Evolutionary conservation across 768 basidiomycete species (phyloP), one percentile per base, ranked within the genome.

Genomic region (Podaxis sp.): DNA sequence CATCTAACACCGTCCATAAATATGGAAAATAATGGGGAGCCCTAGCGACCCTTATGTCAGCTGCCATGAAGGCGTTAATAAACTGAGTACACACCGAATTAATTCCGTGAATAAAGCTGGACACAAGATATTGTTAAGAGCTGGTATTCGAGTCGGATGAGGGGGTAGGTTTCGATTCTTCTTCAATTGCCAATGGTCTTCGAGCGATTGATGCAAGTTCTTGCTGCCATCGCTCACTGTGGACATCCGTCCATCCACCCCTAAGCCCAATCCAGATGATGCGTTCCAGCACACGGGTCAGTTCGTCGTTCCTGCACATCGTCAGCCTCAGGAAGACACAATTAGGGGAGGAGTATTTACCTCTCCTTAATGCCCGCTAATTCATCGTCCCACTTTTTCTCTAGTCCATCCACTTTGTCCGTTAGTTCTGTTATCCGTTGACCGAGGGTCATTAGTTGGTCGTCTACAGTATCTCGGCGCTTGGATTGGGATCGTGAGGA

Each of bases 391-490:
- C 82, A 76, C 49, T 68, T 68, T 53, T 66, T 68, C 46, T 72
- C 66, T n/a, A 88, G 64, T 19, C 67, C 68, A 15, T 81, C 77
- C 12, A 87, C 71, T 4, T 76, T 73, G 24, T 73, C 71, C 15
- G 76, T 75, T 28, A 93, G 69, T 22, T 80, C 80, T 49, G 75
- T 69, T 1, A 93, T 69, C 2, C 75, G 74, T 5, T 69, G 73
- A 13, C 77, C 75, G 2, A 93, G 79, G 1, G 80, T 79, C 4
- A 91, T 89, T 28, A 93, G 76, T 61, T 83, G 79, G 57, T 93
- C 92, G 64, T 90, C 86, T 7, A 94, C 87, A 53, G 76, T 78
- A 66, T 88, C 90, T 51, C 90, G 78, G n/a, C 89, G 86, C 70
- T 84, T 89, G 0, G 86, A 81, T 63, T 87, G 80, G 63, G 80